A percentile compares a stretch with the other conserved stretches of the same genome.
Conservation (phyloP, 2,329 filamentous ascomycete genomes). For the Parascedosporium putredinis region DNA sequence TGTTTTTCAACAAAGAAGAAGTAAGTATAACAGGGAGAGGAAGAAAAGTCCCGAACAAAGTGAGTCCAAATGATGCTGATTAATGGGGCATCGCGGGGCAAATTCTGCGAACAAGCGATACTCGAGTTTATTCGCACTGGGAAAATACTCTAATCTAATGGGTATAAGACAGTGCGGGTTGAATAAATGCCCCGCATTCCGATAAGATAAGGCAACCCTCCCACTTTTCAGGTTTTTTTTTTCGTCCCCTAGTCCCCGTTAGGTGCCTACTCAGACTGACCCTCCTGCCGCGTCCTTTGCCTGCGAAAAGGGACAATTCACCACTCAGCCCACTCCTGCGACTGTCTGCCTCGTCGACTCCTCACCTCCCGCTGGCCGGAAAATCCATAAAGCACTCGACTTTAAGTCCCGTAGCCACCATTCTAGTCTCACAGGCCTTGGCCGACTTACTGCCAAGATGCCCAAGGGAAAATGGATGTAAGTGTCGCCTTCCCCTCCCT, state of each 20-base stretch:
- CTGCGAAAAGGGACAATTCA: too few relatives aligned
- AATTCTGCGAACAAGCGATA: not conserved
- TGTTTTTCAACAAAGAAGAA: not conserved
- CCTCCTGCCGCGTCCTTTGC: too few relatives aligned
- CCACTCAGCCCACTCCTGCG: too few relatives aligned
- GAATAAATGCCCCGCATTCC: not conserved
- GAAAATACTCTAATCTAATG: too few relatives aligned
- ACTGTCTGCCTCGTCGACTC: too few relatives aligned
- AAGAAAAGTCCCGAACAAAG: not conserved
- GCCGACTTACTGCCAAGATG: slow-evolving; percentile 43
- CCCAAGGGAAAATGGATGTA: slow-evolving; percentile 62
- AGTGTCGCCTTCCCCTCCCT: slow-evolving; percentile 15
- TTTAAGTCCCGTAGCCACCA: not conserved
- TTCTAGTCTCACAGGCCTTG: not conserved
- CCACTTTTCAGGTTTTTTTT: slow-evolving; percentile 11
- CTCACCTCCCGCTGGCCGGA: too few relatives aligned
- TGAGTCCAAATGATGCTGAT: not conserved
- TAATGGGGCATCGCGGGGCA: slow-evolving; percentile 7
- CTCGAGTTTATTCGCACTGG: not conserved
- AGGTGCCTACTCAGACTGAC: too few relatives aligned
- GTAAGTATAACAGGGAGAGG: not conserved
- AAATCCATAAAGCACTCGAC: too few relatives aligned
- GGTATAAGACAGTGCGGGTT: too few relatives aligned
- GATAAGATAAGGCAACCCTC: slow-evolving; percentile 13
- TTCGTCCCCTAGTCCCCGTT: not conserved